Conservation (phyloP, 164 flowering plant genomes). For the Nymphaea thermarum region DNA sequence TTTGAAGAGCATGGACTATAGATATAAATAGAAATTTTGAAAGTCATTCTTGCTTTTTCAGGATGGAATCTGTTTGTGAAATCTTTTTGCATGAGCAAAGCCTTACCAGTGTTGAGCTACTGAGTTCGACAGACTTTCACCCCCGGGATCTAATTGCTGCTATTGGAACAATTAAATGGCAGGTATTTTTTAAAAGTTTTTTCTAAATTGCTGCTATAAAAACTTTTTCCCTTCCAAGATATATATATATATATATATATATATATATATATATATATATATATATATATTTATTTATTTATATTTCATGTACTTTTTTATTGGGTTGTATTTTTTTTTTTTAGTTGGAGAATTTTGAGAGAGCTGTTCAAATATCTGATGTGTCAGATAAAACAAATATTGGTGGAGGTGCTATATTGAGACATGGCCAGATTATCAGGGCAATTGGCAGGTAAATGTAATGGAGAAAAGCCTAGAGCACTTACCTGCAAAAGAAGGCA, state of each 20-base stretch:
- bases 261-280: too few species aligned
- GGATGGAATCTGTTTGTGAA: constrained; percentile 43
- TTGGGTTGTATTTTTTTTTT: neutral
- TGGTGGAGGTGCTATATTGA: constrained; percentile 22
- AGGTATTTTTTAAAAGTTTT: constrained; percentile 16
- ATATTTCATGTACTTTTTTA: neutral
- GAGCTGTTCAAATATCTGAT: constrained; percentile 23
- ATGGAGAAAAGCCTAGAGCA: constrained; percentile 25
- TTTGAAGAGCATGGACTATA: neutral
- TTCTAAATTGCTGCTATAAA: too few species aligned
- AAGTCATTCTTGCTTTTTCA: constrained; percentile 4
- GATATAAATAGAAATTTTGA: neutral
- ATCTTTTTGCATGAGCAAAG: constrained; percentile 36
- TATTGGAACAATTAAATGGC: constrained; percentile 53
- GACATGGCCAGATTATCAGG: constrained; percentile 32
- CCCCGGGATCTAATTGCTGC: constrained; percentile 41
- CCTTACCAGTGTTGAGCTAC: constrained; percentile 28
- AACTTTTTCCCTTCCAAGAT: too few species aligned
- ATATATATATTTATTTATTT: too few species aligned
- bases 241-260: too few species aligned
- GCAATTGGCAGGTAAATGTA: constrained; percentile 38
- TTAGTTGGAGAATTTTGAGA: constrained; percentile 51
- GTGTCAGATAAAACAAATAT: constrained; percentile 12
- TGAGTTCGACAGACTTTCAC: constrained; percentile 30
- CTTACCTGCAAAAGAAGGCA: constrained; percentile 12